Conservation (phyloP, 306 rosid species). For the Alnus glutinosa region DNA sequence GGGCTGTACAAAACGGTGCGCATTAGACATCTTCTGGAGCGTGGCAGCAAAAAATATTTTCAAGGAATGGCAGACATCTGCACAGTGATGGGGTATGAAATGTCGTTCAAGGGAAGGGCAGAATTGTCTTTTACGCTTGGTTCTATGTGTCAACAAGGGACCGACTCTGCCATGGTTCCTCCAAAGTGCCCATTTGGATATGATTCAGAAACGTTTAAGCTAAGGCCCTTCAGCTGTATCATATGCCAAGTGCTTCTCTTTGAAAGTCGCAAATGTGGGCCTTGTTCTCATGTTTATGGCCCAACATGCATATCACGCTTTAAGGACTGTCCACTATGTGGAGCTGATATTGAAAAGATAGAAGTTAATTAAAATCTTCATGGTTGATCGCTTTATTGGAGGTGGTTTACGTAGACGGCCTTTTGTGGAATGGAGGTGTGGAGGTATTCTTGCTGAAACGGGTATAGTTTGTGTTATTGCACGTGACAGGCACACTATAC, state of each 20-base stretch:
- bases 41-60: too few species aligned
- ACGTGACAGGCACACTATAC: too few species aligned
- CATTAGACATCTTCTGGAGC: too few species aligned
- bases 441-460: too few species aligned
- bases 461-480: too few species aligned
- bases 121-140: too few species aligned
- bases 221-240: constrained; percentile 94
- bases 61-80: too few species aligned
- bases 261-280: constrained; percentile 68
- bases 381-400: constrained; percentile 90
- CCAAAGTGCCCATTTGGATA: constrained; percentile 34
- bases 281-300: constrained; percentile 73
- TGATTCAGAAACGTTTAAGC: constrained; percentile 58
- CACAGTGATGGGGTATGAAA: too few species aligned
- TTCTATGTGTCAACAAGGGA: too few species aligned
- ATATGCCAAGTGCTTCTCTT: constrained; percentile 60
- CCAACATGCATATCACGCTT: constrained; percentile 80
- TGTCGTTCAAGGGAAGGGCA: too few species aligned
- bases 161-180: constrained; percentile 1
- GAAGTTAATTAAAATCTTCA: constrained; percentile 73
- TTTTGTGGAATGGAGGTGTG: too few species aligned
- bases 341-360: constrained; percentile 82
- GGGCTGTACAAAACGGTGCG: too few species aligned
- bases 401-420: constrained; percentile 27
- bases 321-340: constrained; percentile 88